Base-by-base conservation (phyloP, 2,329 filamentous ascomycete species). In the Cercospora beticola region DNA sequence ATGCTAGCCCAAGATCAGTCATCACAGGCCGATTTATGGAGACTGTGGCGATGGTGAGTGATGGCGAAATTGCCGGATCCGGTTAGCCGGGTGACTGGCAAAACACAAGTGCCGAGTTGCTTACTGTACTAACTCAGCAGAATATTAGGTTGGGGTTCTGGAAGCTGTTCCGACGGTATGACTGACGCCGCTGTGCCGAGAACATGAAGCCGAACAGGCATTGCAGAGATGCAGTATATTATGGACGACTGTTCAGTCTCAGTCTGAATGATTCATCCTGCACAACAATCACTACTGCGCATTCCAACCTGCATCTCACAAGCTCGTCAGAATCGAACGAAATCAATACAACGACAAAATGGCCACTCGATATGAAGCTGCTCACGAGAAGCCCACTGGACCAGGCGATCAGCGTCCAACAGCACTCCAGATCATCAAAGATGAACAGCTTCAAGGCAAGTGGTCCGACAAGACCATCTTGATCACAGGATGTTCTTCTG, bases 401-500 rank as follows among this genome's bases (percentile, higher is more conserved):
- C 43, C 56, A 16, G 64, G 57, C 30, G 56, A 61, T 28, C 21
- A 46, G 8, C 56, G 64, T 14, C 56, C 40, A 12, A 66, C 64
- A 21, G 57, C 64, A 21, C 6, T 31, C 14, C 69, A 76, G 36
- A 67, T 78, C 31, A 59, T 77, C 43, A 60, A 73, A 52, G 75
- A 76, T 61, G 65, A 67, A 14, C 67, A 70, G 28, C 52, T 81
- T 33, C 66, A 76, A 7, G 76, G 74, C 33, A 78, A 74, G 16
- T 75, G 80, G 31, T 54, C 62, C 1, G 78, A 75, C 31, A 81
- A 80, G 52, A 76, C 80, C 23, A 70, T 79, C 10, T 70, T 83
- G 4, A 74, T 82, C 8, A 82, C 81, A 0, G 82, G 82, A 8
- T 76, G 72, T 16, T 79, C 79, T 1, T 76, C 78, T n/a, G 82